phyloP scores from a whole-genome alignment of 176 grass and related monocot genomes.

The Bothriochloa decipiens region DNA sequence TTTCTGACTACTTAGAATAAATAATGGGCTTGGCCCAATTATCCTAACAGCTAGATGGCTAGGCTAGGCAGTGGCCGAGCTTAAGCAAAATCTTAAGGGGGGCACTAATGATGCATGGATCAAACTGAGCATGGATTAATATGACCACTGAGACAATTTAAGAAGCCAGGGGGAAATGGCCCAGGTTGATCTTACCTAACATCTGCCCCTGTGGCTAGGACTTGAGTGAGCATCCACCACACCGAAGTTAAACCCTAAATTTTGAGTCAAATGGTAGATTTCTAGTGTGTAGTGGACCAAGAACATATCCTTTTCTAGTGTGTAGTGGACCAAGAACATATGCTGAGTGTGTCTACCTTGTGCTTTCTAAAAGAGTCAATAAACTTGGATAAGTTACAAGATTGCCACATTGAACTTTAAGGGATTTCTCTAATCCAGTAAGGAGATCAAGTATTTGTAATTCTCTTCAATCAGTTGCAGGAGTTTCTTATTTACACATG shows the following conservation, averaged over 20 bases:
- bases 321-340: background rate
- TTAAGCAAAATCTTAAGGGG: background rate
- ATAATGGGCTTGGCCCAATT: no score
- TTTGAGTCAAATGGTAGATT: background rate
- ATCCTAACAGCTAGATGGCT: no score
- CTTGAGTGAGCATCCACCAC: background rate
- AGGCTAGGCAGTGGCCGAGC: background rate
- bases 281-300: background rate
- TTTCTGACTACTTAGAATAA: no score
- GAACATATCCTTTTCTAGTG: background rate
- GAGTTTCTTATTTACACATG: background rate
- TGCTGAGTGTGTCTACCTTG: background rate
- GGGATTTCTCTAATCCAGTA: slow-evolving; percentile 13
- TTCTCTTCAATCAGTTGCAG: background rate
- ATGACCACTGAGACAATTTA: background rate
- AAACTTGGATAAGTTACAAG: slow-evolving; percentile 15
- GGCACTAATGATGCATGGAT: background rate
- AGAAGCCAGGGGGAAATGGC: background rate
- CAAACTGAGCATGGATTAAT: background rate
- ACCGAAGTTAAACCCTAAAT: background rate
- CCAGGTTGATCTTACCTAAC: background rate
- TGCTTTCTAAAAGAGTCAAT: background rate
- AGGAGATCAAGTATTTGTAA: slow-evolving; percentile 8
- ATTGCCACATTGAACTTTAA: background rate
- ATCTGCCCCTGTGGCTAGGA: background rate